phyloP scores from a whole-genome alignment of 2,329 filamentous ascomycete genomes.

The Colletotrichum sp. region DNA sequence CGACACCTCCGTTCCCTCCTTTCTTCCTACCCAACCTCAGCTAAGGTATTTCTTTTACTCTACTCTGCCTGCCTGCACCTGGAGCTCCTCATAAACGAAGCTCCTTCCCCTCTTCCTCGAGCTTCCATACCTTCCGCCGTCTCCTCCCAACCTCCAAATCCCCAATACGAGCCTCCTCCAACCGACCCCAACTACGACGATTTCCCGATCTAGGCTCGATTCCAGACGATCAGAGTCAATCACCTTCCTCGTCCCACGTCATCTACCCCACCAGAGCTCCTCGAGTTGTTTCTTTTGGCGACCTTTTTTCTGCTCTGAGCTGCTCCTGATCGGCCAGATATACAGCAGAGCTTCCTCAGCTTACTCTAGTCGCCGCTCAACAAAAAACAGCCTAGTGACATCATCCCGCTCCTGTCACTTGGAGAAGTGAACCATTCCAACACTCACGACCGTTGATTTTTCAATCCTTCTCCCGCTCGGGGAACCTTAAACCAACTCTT shows the following conservation, averaged over 20 bases:
- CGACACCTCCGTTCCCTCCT: neutral
- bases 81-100: neutral
- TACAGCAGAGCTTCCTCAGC: neutral
- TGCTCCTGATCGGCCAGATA: neutral
- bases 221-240: conserved; percentile 6
- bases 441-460: neutral
- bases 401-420: neutral
- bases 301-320: neutral
- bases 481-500: neutral
- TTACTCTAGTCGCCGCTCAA: neutral
- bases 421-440: neutral
- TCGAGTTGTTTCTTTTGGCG: neutral
- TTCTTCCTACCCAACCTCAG: neutral
- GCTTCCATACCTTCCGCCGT: neutral
- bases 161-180: neutral
- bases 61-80: neutral
- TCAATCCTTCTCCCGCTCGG: neutral
- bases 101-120: neutral
- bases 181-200: neutral
- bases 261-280: conserved; percentile 3
- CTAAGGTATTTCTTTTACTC: neutral
- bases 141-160: neutral
- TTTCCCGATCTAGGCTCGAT: neutral
- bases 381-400: neutral
- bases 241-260: conserved; percentile 7